Evolutionary conservation across 1,284 basidiomycete genomes (phyloP), one percentile per base, ranked within the genome.

Genomic region (Ceratobasidium theobromae): DNA sequence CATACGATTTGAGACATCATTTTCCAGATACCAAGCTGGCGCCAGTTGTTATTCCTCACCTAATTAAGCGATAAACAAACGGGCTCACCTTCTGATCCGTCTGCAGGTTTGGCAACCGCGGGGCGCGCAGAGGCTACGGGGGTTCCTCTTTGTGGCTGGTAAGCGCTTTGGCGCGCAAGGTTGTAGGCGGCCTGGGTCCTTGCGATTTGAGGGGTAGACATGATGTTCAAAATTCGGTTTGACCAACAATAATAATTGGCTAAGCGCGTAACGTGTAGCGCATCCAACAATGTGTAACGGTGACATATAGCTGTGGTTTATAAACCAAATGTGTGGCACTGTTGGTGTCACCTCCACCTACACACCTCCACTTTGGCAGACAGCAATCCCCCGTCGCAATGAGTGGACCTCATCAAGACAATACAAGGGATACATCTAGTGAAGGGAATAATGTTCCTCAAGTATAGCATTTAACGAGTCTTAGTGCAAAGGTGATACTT

Each of bases 21-120:
- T 77, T 73, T 92, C 88, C 9, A 87, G 88, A 71, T 91, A 92
- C 87, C 88, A 91, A 72, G 87, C 91, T 93, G 71, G 30, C 21
- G 25, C 49, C 57, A 57, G 40, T 65, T 46, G 45, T 35, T 21
- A 5, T 33, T 30, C 40, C 38, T 53, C 27, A 30, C 9, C 25
- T 33, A 28, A 45, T 16, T n/a, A 33, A 33, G 14, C 33, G 21
- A 18, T n/a, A 32, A 33, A 18, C 14, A 14, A 33, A 4, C 4
- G n/a, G 30, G 16, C 58, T 28, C 32, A 62, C 58, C 35, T 30
- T 62, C 58, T 2, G 16, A 14, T 18, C 58, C 58, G 30, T 62
- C 58, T 27, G 23, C 28, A 14, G 35, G 46, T 30, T 52, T 62
- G 40, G n/a, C 30, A 14, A 18, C 43, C 16, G 6, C 8, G 48